Evolutionary conservation across 2,329 filamentous ascomycete genomes (phyloP).

Genomic region (Blastomyces gilchristii): DNA sequence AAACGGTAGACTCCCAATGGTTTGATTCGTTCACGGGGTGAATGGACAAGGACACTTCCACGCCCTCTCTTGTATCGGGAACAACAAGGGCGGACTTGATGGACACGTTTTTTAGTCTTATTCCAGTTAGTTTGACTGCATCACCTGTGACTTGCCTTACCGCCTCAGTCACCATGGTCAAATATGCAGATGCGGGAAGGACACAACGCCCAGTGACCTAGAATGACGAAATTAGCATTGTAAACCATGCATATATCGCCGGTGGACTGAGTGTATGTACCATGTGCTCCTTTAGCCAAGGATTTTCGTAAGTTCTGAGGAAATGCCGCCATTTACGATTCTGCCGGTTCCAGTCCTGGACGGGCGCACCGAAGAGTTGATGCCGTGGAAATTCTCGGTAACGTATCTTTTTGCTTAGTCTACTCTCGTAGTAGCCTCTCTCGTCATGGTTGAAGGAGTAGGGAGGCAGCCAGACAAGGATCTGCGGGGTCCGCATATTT

Average conservation of each 20-base stretch:
- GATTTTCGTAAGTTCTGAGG: slow-evolving; percentile 22
- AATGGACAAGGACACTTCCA: slow-evolving; percentile 24
- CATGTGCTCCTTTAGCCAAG: slow-evolving; percentile 25
- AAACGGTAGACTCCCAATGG: slow-evolving; percentile 15
- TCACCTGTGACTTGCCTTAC: slow-evolving; percentile 18
- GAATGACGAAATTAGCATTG: slow-evolving; percentile 2
- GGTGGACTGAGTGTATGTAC: slow-evolving; percentile 11
- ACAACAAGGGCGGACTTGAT: slow-evolving; percentile 24
- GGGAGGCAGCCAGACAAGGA: slow-evolving; percentile 22
- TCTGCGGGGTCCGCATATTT: slow-evolving; percentile 5
- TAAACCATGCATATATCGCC: not conserved
- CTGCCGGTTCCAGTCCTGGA: slow-evolving; percentile 21
- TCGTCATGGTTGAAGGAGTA: slow-evolving; percentile 24
- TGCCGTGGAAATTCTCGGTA: slow-evolving; percentile 22
- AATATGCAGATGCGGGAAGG: slow-evolving; percentile 23
- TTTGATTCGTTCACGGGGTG: slow-evolving; percentile 18
- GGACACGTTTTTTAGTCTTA: slow-evolving; percentile 15
- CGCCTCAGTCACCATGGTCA: slow-evolving; percentile 25
- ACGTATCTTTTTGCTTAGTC: slow-evolving; percentile 22
- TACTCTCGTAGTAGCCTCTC: slow-evolving; percentile 20
- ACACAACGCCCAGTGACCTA: slow-evolving; percentile 12
- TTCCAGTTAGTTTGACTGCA: slow-evolving; percentile 5
- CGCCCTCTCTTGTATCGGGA: slow-evolving; percentile 24
- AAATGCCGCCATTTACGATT: slow-evolving; percentile 24
- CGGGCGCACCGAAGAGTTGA: slow-evolving; percentile 24